Evolutionary conservation across 108 stramenopile species (phyloP), one percentile per base, ranked within the genome.

Genomic region (Nitzschia sp.): DNA sequence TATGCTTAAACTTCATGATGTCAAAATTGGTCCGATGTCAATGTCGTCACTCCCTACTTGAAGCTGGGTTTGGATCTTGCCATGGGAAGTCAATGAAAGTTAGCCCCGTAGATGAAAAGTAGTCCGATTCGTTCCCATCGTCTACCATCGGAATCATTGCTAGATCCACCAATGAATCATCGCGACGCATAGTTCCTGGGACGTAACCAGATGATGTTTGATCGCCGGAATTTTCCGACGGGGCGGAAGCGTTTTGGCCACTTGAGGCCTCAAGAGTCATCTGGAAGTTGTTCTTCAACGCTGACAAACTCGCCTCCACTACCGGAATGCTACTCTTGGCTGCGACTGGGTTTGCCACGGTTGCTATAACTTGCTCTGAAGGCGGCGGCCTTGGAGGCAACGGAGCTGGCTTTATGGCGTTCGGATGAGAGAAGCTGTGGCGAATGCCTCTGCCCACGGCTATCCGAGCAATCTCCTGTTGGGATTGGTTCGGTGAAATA

Each of bases 121-220:
- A 56, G 8, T 49, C 49, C 3, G 58, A 42, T 2, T 13, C 21
- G n/a, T 51, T 36, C 31, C 57, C 68, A 11, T 74, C 79, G 25
- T 68, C 72, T 9, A 70, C 23, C 6, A 56, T 26, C 23, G 80
- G 80, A 34, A 81, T 73, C 91, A 92, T 92, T 26, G 91, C 91
- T 21, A 92, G 63, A 76, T 89, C 83, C 0, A 92, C 77, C 0
- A 92, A 73, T 8, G 91, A 92, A 51, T 84, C 83, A 26, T 92
- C 79, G 1, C 87, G 68, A 19, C 85, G 87, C 2, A 87, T 64
- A 54, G 87, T 81, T 9, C 87, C 76, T 11, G 67, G 49, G 15
- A 69, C 54, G n/a, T 77, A 65, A 21, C 45, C 23, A 23, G 27
- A 25, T 3, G 36, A 34, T 32, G 46, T 27, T 42, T 46, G 6